phyloP scores from a whole-genome alignment of 306 rosid species.

The Bauhinia variegata region DNA sequence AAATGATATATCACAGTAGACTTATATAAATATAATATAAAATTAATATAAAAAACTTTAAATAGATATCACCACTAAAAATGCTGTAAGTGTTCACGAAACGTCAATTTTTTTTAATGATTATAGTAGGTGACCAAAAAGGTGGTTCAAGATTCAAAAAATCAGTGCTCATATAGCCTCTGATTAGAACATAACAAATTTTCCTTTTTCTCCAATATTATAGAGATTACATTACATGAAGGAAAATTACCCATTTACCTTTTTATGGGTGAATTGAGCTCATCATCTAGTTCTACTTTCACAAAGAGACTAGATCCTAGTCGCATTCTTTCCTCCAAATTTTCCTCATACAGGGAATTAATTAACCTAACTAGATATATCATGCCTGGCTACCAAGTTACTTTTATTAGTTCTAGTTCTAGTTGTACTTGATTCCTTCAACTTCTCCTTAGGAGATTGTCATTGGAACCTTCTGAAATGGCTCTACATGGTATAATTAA shows the following conservation, averaged over 20 bases:
- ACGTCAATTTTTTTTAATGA: slow-evolving; percentile 38
- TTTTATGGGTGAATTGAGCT: neutral
- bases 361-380: slow-evolving; percentile 22
- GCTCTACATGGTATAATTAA: slow-evolving; percentile 4
- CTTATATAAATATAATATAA: too few species aligned
- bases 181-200: neutral
- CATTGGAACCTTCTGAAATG: slow-evolving; percentile 31
- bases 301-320: slow-evolving; percentile 41
- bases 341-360: slow-evolving; percentile 15
- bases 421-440: slow-evolving; percentile 36
- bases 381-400: slow-evolving; percentile 32
- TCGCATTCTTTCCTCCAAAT: slow-evolving; percentile 25
- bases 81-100: slow-evolving; percentile 22
- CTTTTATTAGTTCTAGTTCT: slow-evolving; percentile 36
- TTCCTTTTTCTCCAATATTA: slow-evolving; percentile 28
- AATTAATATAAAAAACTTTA: too few species aligned
- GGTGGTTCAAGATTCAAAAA: slow-evolving; percentile 34
- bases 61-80: too few species aligned
- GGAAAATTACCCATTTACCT: slow-evolving; percentile 7
- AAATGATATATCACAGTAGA: too few species aligned
- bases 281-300: slow-evolving; percentile 32
- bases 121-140: slow-evolving; percentile 65
- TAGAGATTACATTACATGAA: slow-evolving; percentile 32
- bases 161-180: slow-evolving; percentile 31
- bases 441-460: slow-evolving; percentile 72